Evolutionary conservation across 2,329 filamentous ascomycete species (phyloP).

Genomic region (Neoarthrinium moseri): DNA sequence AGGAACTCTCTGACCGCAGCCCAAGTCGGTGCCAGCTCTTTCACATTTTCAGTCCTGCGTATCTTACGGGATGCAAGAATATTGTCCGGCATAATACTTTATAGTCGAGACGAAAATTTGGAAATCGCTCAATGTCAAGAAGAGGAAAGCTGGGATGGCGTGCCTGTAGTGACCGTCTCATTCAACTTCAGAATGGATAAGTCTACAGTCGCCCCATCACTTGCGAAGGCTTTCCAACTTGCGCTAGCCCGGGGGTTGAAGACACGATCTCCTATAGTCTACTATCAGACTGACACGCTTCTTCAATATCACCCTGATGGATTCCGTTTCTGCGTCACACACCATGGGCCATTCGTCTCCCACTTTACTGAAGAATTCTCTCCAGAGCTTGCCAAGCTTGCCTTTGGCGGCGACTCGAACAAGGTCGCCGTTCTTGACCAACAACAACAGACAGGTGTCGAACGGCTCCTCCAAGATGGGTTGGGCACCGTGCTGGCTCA

Average conservation of each 20-base stretch:
- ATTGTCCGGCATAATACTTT: slow-evolving; percentile 3
- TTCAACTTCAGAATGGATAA: slow-evolving; percentile 8
- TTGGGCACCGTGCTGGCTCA: slow-evolving; percentile 8
- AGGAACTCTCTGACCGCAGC: slow-evolving; percentile 3
- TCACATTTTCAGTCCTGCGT: slow-evolving; percentile 5
- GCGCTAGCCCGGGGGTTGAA: not conserved
- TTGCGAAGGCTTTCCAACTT: not conserved
- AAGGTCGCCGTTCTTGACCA: slow-evolving; percentile 7
- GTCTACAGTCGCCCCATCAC: not conserved
- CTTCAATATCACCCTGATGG: slow-evolving; percentile 7
- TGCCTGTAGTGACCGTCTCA: slow-evolving; percentile 5
- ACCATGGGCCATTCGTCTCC: slow-evolving; percentile 9
- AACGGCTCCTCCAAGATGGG: slow-evolving; percentile 1
- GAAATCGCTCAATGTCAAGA: not conserved
- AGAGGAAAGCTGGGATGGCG: slow-evolving; percentile 1
- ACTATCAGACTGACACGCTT: slow-evolving; percentile 9
- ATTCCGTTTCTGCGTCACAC: slow-evolving; percentile 8
- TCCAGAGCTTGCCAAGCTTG: not conserved
- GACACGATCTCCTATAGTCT: slow-evolving; percentile 1
- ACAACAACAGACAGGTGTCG: slow-evolving; percentile 5
- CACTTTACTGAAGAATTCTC: slow-evolving; percentile 7
- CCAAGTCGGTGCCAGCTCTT: slow-evolving; percentile 7
- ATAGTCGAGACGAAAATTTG: slow-evolving; percentile 1
- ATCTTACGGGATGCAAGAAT: slow-evolving; percentile 1
- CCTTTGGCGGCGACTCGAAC: slow-evolving; percentile 6